phyloP scores from a whole-genome alignment of 768 basidiomycete genomes.

The Amanita jacksonii region DNA sequence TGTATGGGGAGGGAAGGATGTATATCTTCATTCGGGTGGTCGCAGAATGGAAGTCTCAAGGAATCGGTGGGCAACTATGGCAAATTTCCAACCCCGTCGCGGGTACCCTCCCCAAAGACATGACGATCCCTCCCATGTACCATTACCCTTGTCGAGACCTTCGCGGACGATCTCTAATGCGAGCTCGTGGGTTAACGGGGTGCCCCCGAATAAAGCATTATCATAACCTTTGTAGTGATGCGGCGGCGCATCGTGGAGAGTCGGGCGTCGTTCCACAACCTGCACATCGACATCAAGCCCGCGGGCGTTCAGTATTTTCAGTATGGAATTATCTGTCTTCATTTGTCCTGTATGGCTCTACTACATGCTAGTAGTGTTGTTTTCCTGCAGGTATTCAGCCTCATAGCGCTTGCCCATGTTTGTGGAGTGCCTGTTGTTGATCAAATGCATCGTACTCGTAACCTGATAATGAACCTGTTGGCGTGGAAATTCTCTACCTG shows the following conservation, averaged over 20 bases:
- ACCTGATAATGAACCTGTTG: too few relatives aligned
- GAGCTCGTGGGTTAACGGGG: neutral
- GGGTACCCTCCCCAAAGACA: neutral
- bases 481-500: too few relatives aligned
- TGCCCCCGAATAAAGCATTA: neutral
- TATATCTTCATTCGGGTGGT: constrained; percentile 35
- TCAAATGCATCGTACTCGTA: too few relatives aligned
- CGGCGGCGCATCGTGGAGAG: too few relatives aligned
- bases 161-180: too few relatives aligned
- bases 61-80: constrained; percentile 39
- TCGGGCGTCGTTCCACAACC: too few relatives aligned
- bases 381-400: too few relatives aligned
- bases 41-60: constrained; percentile 27
- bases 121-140: neutral
- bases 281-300: neutral
- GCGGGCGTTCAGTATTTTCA: neutral
- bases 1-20: constrained; percentile 49
- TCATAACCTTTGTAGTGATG: too few relatives aligned
- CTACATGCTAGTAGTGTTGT: too few relatives aligned
- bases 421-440: too few relatives aligned
- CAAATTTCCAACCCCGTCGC: constrained; percentile 32
- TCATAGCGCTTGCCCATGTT: too few relatives aligned
- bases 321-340: neutral
- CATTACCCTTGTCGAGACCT: too few relatives aligned
- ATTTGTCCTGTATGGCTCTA: neutral